These are phyloP conservation scores for Acer campestre DNA, from an alignment of 345 rosid genomes.

Conservation along the genomic window DNA sequence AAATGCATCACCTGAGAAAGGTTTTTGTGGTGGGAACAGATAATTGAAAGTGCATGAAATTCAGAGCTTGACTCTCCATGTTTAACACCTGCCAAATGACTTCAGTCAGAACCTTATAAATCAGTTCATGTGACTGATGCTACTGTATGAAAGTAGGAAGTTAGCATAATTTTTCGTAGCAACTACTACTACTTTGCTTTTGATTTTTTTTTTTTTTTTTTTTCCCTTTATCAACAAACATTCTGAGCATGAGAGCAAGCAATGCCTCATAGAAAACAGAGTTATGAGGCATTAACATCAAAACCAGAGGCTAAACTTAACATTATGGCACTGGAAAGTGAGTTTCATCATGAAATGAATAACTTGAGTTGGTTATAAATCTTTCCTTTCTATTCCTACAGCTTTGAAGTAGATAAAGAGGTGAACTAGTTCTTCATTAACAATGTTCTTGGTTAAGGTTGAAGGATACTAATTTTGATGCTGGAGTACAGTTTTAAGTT, in stretches of 20 bases:
- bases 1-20: slow-evolving; percentile 69
- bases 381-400: background rate
- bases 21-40: slow-evolving; percentile 82
- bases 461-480: background rate
- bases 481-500: background rate
- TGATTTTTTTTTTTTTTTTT: background rate
- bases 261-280: background rate
- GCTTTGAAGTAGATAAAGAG: background rate
- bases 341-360: background rate
- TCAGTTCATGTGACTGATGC: slow-evolving; percentile 10
- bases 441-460: background rate
- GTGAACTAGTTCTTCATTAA: background rate
- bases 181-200: background rate
- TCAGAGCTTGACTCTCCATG: slow-evolving; percentile 79
- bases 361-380: background rate
- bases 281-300: too few relatives aligned
- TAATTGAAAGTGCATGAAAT: slow-evolving; percentile 67
- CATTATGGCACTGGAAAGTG: background rate
- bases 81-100: slow-evolving; percentile 68
- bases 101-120: slow-evolving; percentile 30
- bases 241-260: background rate
- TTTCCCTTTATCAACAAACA: background rate
- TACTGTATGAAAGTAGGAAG: background rate
- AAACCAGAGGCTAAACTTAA: background rate
- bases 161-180: background rate